phyloP scores from a whole-genome alignment of 352 stramenopile genomes.

The Globisporangium middletonii region DNA sequence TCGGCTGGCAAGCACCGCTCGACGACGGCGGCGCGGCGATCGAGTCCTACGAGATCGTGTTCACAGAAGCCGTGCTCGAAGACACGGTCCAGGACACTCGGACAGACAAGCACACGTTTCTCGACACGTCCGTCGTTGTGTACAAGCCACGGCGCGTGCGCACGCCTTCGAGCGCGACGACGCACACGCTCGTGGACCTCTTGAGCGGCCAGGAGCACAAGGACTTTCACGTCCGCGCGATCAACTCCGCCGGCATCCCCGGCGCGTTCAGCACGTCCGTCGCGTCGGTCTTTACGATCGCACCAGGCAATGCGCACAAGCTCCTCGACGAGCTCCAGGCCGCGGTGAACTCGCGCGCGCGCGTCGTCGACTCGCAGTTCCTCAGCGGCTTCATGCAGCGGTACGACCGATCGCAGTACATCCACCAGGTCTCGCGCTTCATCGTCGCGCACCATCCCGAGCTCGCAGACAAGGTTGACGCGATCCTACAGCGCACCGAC shows the following conservation, averaged over 20 bases:
- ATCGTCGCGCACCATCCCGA: slow-evolving; percentile 53
- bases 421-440: slow-evolving; percentile 54
- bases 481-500: slow-evolving; percentile 29
- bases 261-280: slow-evolving; percentile 42
- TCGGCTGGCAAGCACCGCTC: slow-evolving; percentile 55
- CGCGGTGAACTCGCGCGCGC: slow-evolving; percentile 64
- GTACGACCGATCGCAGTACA: slow-evolving; percentile 67
- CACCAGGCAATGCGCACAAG: slow-evolving; percentile 54
- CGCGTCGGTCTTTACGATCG: slow-evolving; percentile 57
- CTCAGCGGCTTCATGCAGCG: slow-evolving; percentile 80
- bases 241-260: slow-evolving; percentile 49
- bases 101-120: slow-evolving; percentile 25
- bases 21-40: slow-evolving; percentile 53
- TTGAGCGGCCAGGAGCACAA: slow-evolving; percentile 63
- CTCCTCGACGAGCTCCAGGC: slow-evolving; percentile 74
- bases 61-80: slow-evolving; percentile 53
- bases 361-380: slow-evolving; percentile 69
- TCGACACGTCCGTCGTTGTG: slow-evolving; percentile 51
- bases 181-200: slow-evolving; percentile 36
- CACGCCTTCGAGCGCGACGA: slow-evolving; percentile 30
- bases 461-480: slow-evolving; percentile 37
- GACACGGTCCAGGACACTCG: slow-evolving; percentile 23
- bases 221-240: slow-evolving; percentile 53
- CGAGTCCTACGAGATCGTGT: slow-evolving; percentile 63
- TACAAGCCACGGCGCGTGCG: slow-evolving; percentile 50